Percentiles rank a stretch among this genome's conserved stretches.
These are phyloP conservation scores for Mycena rosella DNA, from an alignment of 768 basidiomycete species.

Conservation along the genomic window DNA sequence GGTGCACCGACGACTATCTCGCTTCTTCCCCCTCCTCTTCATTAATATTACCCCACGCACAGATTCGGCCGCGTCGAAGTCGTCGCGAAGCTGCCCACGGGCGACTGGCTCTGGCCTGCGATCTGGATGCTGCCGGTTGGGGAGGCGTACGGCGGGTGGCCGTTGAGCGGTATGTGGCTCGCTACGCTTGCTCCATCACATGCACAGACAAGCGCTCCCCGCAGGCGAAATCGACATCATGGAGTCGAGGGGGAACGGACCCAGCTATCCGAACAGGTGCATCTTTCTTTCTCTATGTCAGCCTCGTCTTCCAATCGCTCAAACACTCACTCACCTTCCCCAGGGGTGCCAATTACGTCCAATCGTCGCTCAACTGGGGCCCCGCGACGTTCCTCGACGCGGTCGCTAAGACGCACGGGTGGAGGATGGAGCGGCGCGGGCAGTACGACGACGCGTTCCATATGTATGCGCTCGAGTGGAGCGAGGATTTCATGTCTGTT, in stretches of 20 bases:
- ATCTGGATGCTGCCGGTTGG: constrained; percentile 88
- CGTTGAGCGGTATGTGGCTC: constrained; percentile 64
- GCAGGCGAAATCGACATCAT: constrained; percentile 79
- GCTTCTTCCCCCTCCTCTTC: too few species aligned
- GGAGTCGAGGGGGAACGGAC: constrained; percentile 80
- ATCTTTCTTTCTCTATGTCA: constrained; percentile 38
- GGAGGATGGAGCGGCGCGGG: constrained; percentile 75
- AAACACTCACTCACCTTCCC: neutral
- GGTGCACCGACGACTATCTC: too few species aligned
- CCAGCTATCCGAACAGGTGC: constrained; percentile 70
- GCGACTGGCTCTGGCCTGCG: constrained; percentile 82
- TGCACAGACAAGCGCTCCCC: too few species aligned
- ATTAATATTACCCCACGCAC: neutral
- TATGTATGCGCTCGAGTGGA: constrained; percentile 90
- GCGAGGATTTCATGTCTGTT: constrained; percentile 78
- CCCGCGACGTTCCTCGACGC: neutral
- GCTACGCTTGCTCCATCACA: neutral
- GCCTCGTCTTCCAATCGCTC: neutral
- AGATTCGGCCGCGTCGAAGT: constrained; percentile 88
- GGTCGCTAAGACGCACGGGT: constrained; percentile 76
- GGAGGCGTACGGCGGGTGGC: constrained; percentile 78
- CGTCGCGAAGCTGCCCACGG: constrained; percentile 82
- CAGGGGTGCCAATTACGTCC: constrained; percentile 75
- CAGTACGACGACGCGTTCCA: constrained; percentile 83
- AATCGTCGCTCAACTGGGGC: constrained; percentile 33